phyloP scores from a whole-genome alignment of 1,284 basidiomycete genomes.

The Afroboletus lepidellus region DNA sequence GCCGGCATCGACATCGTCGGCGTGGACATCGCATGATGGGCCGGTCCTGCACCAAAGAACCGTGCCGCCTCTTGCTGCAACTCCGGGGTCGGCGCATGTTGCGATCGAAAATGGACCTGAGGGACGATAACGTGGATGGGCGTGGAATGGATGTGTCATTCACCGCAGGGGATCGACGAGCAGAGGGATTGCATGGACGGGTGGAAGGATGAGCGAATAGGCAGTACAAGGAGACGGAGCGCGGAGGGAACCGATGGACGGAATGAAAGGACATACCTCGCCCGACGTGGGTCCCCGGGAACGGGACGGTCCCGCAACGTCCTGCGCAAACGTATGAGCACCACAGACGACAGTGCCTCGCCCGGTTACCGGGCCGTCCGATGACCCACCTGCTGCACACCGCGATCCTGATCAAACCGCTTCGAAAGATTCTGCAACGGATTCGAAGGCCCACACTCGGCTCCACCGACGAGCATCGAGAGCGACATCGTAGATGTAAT shows the following conservation, averaged over 20 bases:
- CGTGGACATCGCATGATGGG: slow-evolving; percentile 11
- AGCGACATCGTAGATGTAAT: slow-evolving; percentile 55
- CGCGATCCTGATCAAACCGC: slow-evolving; percentile 73
- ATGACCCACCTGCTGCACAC: slow-evolving; percentile 65
- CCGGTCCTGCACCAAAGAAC: slow-evolving; percentile 53
- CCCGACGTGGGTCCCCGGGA: slow-evolving; percentile 11
- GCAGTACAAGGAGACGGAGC: neutral
- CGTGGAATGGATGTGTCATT: neutral
- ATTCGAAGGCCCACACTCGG: slow-evolving; percentile 82
- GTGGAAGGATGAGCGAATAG: slow-evolving; percentile 4
- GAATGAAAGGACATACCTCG: slow-evolving; percentile 20
- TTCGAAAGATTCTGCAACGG: slow-evolving; percentile 78
- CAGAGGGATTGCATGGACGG: neutral
- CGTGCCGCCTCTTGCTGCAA: slow-evolving; percentile 63
- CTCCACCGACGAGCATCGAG: slow-evolving; percentile 67
- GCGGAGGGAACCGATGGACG: slow-evolving; percentile 10
- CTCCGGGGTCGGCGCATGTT: slow-evolving; percentile 41
- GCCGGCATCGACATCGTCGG: slow-evolving; percentile 12
- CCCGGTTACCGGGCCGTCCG: slow-evolving; percentile 10
- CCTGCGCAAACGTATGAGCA: slow-evolving; percentile 15
- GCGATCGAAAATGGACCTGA: slow-evolving; percentile 55
- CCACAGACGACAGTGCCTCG: slow-evolving; percentile 10
- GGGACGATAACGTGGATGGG: neutral
- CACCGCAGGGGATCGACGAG: neutral
- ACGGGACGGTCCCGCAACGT: slow-evolving; percentile 22